These are phyloP conservation scores for Arthrobotrys conoides DNA, from an alignment of 2,329 filamentous ascomycete genomes.

Conservation along the genomic window DNA sequence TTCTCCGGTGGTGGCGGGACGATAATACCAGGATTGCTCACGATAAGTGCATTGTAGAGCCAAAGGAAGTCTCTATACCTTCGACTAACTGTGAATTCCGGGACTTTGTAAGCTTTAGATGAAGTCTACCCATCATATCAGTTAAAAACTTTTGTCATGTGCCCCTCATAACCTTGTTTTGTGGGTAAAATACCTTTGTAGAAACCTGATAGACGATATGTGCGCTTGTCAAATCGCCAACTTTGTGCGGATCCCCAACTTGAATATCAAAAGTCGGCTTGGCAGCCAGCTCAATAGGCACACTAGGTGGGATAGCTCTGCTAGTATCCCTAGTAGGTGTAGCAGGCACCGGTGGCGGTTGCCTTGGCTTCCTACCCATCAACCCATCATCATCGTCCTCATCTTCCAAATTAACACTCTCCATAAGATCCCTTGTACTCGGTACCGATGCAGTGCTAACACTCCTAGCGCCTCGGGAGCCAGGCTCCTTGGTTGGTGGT, in stretches of 20 bases:
- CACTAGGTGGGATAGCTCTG: slow-evolving; percentile 78
- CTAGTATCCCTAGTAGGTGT: slow-evolving; percentile 68
- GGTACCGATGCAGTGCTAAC: slow-evolving; percentile 69
- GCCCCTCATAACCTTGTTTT: not conserved
- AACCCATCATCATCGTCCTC: slow-evolving; percentile 69
- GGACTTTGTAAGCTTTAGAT: slow-evolving; percentile 93
- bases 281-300: slow-evolving; percentile 91
- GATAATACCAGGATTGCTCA: slow-evolving; percentile 93
- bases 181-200: slow-evolving; percentile 78
- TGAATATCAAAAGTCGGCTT: slow-evolving; percentile 91
- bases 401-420: slow-evolving; percentile 81
- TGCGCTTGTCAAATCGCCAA: slow-evolving; percentile 94
- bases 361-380: slow-evolving; percentile 73
- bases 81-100: slow-evolving; percentile 92
- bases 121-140: slow-evolving; percentile 75
- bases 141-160: not conserved
- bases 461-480: slow-evolving; percentile 69
- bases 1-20: slow-evolving; percentile 97
- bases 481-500: slow-evolving; percentile 78
- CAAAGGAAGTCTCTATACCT: slow-evolving; percentile 97
- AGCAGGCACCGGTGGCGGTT: slow-evolving; percentile 74
- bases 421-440: slow-evolving; percentile 71
- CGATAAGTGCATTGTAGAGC: slow-evolving; percentile 95
- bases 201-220: slow-evolving; percentile 98
- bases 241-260: slow-evolving; percentile 97